Conservation (phyloP, 192 early-diverging fungal genomes). For the Rhizophlyctis rosea region DNA sequence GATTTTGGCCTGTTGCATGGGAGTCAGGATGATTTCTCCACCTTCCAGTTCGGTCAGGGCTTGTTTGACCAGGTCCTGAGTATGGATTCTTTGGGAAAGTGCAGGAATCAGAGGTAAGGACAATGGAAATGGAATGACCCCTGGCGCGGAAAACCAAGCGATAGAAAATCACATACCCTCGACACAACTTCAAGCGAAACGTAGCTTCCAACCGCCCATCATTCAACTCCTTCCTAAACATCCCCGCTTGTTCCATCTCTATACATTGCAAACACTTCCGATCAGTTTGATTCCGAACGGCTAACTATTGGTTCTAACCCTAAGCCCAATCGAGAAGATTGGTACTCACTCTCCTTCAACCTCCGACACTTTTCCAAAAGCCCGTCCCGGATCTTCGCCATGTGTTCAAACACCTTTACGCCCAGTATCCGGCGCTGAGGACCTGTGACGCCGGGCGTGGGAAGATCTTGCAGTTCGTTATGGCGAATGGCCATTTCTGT, state of each 20-base stretch:
- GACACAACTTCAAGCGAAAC: slow-evolving; percentile 39
- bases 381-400: slow-evolving; percentile 26
- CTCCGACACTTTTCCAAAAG: slow-evolving; percentile 32
- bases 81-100: slow-evolving; percentile 33
- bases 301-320: not conserved
- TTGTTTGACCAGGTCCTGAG: slow-evolving; percentile 23
- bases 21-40: slow-evolving; percentile 24
- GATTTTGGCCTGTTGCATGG: no score
- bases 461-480: slow-evolving; percentile 34
- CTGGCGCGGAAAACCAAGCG: no score
- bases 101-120: no score
- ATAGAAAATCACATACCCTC: slow-evolving; percentile 19
- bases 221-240: slow-evolving; percentile 29
- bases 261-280: no score
- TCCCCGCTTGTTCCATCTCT: slow-evolving; percentile 12
- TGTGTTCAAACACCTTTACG: slow-evolving; percentile 36
- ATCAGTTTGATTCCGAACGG: not conserved
- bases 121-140: no score
- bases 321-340: not conserved
- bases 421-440: slow-evolving; percentile 32
- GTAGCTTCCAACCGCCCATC: slow-evolving; percentile 28
- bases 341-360: slow-evolving; percentile 26
- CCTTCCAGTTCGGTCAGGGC: slow-evolving; percentile 32
- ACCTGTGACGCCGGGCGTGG: slow-evolving; percentile 18
- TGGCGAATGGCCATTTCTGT: slow-evolving; percentile 40